Base-by-base conservation (phyloP, 176 grass and related monocot genomes). In the Oryza glaberrima region DNA sequence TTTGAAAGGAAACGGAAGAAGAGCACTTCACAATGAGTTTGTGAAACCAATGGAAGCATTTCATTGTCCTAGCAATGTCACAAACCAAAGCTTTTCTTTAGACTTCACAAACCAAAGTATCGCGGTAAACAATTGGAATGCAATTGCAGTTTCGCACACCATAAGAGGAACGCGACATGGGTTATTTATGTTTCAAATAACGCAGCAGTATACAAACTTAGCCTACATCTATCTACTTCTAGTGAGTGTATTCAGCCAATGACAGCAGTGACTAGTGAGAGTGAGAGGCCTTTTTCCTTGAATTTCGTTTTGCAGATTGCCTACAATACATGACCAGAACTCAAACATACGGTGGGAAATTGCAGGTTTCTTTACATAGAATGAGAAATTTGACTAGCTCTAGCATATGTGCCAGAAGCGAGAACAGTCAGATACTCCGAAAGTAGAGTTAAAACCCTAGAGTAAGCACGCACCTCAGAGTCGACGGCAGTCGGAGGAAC, bases 381-480 rank as follows among this genome's bases (percentile, higher is more conserved):
- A 65, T 3, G 6, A 34, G 51, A 14, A 30, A 73, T 5, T 9
- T 66, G 20, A 56, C 16, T 56, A 56, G 52, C 20, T 56, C 5
- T 19, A 32, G 30, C 20, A 20, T 56, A 7, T 17, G 52, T 56
- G 6, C 1, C 52, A 56, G 6, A 56, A 56, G 15, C 1, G 49
- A 52, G 49, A 52, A 52, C 4, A 52, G 14, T 15, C 49, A 52
- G 5, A 52, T 52, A 16, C 0, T 4, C 5, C 5, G 1, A n/a
- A 60, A 44, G 5, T 0, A 49, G 77, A 11, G 1, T 6, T 6
- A 66, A 38, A 80, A 85, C 47, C 70, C 44, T 35, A 84, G 22
- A 23, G 72, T 8, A 70, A 22, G 51, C 82, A 75, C 49, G 79
- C 68, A 86, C 88, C 88, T 90, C 84, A 17, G 84, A 73, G 9